phyloP scores from a whole-genome alignment of 202 grass and related monocot species.

The Miscanthus sacchariflorus region DNA sequence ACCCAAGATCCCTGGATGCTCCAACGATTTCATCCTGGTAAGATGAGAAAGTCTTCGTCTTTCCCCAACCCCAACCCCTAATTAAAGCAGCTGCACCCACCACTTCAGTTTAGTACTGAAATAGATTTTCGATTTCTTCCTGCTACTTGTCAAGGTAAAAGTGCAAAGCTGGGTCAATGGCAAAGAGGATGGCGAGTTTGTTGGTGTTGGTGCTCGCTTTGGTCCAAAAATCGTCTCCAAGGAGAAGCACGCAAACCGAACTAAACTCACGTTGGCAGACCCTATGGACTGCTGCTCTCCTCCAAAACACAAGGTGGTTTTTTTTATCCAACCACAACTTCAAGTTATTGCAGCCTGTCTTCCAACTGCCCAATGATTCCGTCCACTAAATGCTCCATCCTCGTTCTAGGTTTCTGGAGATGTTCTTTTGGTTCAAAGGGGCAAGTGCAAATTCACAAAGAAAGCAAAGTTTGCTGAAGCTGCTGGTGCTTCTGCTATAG shows the following conservation, averaged over 20 bases:
- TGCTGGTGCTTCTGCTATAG: conserved; percentile 89
- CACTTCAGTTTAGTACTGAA: neutral
- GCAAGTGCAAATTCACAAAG: conserved; percentile 89
- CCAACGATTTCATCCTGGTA: conserved; percentile 83
- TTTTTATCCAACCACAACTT: neutral
- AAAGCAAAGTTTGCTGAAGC: conserved; percentile 91
- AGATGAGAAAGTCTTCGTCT: neutral
- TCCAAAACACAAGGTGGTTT: conserved; percentile 64
- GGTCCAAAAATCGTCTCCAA: conserved; percentile 90
- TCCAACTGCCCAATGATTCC: neutral
- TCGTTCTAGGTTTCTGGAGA: conserved; percentile 72
- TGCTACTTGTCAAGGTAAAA: conserved; percentile 64
- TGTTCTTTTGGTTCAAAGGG: conserved; percentile 79
- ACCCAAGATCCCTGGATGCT: conserved; percentile 83
- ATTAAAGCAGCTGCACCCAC: neutral
- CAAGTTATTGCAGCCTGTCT: neutral
- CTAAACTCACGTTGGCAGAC: conserved; percentile 66
- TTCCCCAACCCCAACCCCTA: neutral
- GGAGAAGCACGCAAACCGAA: conserved; percentile 79
- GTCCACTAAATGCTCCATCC: neutral
- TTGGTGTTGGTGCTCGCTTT: conserved; percentile 92
- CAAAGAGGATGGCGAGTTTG: conserved; percentile 71
- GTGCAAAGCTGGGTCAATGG: conserved; percentile 89
- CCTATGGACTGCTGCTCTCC: conserved; percentile 74
- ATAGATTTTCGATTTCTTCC: neutral